Evolutionary conservation across 2,329 filamentous ascomycete species (phyloP).

Genomic region (Penicillium sp.): DNA sequence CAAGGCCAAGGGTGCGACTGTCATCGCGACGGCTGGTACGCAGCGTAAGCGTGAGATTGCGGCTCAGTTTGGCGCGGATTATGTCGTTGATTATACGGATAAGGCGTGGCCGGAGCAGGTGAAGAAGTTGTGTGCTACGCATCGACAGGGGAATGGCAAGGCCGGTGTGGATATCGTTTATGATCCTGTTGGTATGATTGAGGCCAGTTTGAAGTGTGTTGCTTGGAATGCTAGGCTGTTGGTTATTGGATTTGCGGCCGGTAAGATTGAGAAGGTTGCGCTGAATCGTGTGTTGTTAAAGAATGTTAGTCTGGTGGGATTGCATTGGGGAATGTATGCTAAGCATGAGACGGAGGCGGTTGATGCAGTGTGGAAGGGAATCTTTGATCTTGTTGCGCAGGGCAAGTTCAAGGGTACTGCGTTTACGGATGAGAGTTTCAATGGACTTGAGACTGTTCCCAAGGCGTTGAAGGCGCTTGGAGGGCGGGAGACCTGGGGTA

Average conservation of each 20-base stretch:
- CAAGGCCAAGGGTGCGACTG: slow-evolving; percentile 87
- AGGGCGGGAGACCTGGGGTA: slow-evolving; percentile 87
- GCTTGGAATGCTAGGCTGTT: slow-evolving; percentile 91
- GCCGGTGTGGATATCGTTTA: slow-evolving; percentile 88
- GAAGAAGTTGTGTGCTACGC: slow-evolving; percentile 64
- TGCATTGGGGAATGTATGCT: slow-evolving; percentile 90
- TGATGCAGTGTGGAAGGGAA: slow-evolving; percentile 77
- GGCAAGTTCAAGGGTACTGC: slow-evolving; percentile 83
- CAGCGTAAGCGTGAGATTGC: slow-evolving; percentile 81
- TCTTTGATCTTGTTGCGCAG: slow-evolving; percentile 76
- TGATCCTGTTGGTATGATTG: slow-evolving; percentile 90
- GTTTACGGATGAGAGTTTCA: slow-evolving; percentile 81
- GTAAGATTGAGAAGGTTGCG: slow-evolving; percentile 86
- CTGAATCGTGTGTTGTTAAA: slow-evolving; percentile 92
- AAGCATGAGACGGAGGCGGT: slow-evolving; percentile 74
- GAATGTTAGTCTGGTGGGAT: slow-evolving; percentile 86
- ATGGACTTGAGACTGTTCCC: slow-evolving; percentile 79
- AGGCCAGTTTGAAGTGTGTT: slow-evolving; percentile 85
- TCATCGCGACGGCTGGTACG: slow-evolving; percentile 90
- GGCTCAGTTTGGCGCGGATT: slow-evolving; percentile 80
- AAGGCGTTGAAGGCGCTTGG: slow-evolving; percentile 79
- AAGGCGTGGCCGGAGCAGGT: slow-evolving; percentile 72
- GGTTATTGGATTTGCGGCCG: slow-evolving; percentile 87
- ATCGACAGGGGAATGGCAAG: slow-evolving; percentile 68
- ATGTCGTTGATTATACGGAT: slow-evolving; percentile 79